phyloP scores from a whole-genome alignment of 257 asterid genomes.

The Cinchona pubescens region DNA sequence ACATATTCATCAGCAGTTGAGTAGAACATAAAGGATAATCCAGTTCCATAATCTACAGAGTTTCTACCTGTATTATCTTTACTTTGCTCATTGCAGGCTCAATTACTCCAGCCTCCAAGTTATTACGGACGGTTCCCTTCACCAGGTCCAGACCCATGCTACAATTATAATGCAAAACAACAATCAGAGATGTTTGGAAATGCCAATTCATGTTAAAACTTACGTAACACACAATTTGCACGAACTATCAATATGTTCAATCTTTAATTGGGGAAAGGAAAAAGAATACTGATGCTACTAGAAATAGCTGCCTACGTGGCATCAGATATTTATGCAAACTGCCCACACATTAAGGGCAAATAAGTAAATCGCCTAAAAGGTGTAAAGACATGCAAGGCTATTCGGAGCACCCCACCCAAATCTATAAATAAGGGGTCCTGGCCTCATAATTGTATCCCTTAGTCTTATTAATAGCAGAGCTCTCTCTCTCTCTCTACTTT shows the following conservation, averaged over 20 bases:
- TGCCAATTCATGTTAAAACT: not conserved
- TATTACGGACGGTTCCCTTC: slow-evolving; percentile 76
- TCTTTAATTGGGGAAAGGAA: not conserved
- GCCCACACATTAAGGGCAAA: too few relatives aligned
- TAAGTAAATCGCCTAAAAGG: too few relatives aligned
- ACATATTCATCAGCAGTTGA: not conserved
- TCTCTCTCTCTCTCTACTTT: too few relatives aligned
- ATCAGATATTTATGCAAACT: too few relatives aligned
- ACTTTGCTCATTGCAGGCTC: slow-evolving; percentile 99
- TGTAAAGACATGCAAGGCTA: too few relatives aligned
- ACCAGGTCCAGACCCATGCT: slow-evolving; percentile 94
- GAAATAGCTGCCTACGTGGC: too few relatives aligned
- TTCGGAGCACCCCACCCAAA: too few relatives aligned
- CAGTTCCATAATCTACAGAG: not conserved
- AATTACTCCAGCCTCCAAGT: slow-evolving; percentile 91
- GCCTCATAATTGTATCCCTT: too few relatives aligned
- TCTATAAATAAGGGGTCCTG: too few relatives aligned
- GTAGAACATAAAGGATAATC: not conserved
- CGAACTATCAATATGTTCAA: not conserved
- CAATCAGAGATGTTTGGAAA: not conserved
- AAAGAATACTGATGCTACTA: too few relatives aligned
- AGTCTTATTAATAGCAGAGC: too few relatives aligned
- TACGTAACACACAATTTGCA: too few relatives aligned
- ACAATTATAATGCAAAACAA: slow-evolving; percentile 21
- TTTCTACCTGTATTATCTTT: slow-evolving; percentile 79